A percentile compares a stretch with the other conserved stretches of the same genome.
Conservation (phyloP, 2,329 filamentous ascomycete species). For the Pyrenochaeta sp. region DNA sequence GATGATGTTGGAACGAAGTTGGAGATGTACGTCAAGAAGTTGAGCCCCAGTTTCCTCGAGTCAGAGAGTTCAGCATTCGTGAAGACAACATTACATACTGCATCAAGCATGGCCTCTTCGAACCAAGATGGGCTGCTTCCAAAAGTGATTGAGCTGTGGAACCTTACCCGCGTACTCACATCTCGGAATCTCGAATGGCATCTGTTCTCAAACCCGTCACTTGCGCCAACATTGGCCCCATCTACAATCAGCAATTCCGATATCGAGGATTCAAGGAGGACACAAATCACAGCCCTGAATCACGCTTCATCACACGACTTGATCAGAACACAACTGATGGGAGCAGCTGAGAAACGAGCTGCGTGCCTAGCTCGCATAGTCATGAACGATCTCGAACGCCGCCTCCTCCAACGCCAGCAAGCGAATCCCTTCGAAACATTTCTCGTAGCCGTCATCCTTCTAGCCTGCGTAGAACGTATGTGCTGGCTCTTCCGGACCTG, state of each 20-base stretch:
- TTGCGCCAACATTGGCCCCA: conserved; percentile 42
- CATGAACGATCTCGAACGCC: conserved; percentile 67
- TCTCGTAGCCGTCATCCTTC: conserved; percentile 64
- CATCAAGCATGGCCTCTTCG: conserved; percentile 37
- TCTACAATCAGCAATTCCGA: conserved; percentile 41
- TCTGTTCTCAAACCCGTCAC: conserved; percentile 55
- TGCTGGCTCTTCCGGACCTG: conserved; percentile 65
- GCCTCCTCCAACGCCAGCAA: conserved; percentile 65
- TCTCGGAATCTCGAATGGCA: conserved; percentile 58
- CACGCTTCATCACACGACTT: conserved; percentile 57
- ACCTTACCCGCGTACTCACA: conserved; percentile 62
- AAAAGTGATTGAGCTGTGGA: conserved; percentile 64
- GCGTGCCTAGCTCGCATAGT: conserved; percentile 60
- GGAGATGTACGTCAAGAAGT: conserved; percentile 62
- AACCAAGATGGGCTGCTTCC: conserved; percentile 56
- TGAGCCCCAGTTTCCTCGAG: conserved; percentile 55
- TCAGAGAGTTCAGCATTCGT: conserved; percentile 61
- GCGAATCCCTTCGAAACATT: conserved; percentile 66
- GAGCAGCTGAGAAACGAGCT: conserved; percentile 63
- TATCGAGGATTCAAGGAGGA: conserved; percentile 36
- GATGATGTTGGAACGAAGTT: conserved; percentile 61
- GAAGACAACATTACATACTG: conserved; percentile 55
- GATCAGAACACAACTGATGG: conserved; percentile 62
- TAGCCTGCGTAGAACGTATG: conserved; percentile 67
- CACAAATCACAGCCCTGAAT: conserved; percentile 33